Conservation (phyloP, 1,139 yeast species). For the Geotrichum restrictum region DNA sequence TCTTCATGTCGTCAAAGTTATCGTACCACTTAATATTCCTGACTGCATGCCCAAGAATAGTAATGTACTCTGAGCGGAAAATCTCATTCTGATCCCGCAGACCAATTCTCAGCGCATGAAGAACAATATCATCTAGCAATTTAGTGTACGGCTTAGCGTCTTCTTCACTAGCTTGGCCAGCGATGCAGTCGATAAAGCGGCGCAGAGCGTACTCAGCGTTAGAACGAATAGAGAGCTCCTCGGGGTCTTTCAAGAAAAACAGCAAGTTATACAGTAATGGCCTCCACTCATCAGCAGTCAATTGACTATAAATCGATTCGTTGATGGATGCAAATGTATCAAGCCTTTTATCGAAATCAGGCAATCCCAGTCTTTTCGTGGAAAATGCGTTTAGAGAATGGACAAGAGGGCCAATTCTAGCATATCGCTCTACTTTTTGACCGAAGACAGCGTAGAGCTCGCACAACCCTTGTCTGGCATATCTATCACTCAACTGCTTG, state of each 20-base stretch:
- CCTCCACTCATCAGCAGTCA: slow-evolving; percentile 65
- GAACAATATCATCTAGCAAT: slow-evolving; percentile 51
- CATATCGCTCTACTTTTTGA: slow-evolving; percentile 45
- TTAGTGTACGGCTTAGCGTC: slow-evolving; percentile 37
- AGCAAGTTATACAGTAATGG: slow-evolving; percentile 69
- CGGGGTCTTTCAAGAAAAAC: slow-evolving; percentile 69
- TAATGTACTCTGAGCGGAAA: slow-evolving; percentile 67
- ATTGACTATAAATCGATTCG: slow-evolving; percentile 46
- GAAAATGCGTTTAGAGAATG: slow-evolving; percentile 69
- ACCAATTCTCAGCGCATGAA: slow-evolving; percentile 69
- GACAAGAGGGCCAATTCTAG: slow-evolving; percentile 50
- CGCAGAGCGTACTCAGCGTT: slow-evolving; percentile 67
- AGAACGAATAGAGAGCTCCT: slow-evolving; percentile 75
- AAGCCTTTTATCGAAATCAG: slow-evolving; percentile 74
- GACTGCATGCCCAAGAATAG: slow-evolving; percentile 63
- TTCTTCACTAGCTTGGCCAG: slow-evolving; percentile 25
- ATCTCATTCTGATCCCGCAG: slow-evolving; percentile 60
- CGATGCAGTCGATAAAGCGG: slow-evolving; percentile 56
- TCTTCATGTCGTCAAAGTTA: slow-evolving; percentile 58
- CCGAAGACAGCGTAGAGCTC: slow-evolving; percentile 61
- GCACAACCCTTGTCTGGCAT: slow-evolving; percentile 59
- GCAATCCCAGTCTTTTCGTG: slow-evolving; percentile 58
- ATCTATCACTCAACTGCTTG: slow-evolving; percentile 54
- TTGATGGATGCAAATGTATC: slow-evolving; percentile 63
- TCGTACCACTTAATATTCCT: slow-evolving; percentile 25